Evolutionary conservation across 2,329 filamentous ascomycete species (phyloP).

Genomic region (Falciphora oryzae): DNA sequence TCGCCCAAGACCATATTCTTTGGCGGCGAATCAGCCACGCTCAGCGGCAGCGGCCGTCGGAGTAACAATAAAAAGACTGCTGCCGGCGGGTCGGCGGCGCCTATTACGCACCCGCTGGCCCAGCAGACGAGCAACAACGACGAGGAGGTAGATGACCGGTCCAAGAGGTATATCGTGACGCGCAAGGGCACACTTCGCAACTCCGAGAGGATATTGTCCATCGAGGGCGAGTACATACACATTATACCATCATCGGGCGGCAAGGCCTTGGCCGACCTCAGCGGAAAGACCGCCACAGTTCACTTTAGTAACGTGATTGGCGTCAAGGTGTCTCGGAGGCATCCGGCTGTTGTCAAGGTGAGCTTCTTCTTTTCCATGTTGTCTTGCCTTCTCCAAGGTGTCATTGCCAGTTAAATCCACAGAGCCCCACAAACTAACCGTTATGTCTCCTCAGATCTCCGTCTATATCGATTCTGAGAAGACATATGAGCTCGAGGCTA

Average conservation of each 20-base stretch:
- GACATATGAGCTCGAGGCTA: constrained; percentile 80
- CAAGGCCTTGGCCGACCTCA: constrained; percentile 57
- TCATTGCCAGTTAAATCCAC: too few species aligned
- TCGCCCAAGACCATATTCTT: constrained; percentile 59
- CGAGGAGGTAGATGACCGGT: constrained; percentile 51
- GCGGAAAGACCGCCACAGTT: constrained; percentile 70
- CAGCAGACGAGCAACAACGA: constrained; percentile 56
- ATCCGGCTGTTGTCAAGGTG: constrained; percentile 76
- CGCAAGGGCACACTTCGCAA: constrained; percentile 77
- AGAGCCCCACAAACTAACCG: constrained; percentile 6
- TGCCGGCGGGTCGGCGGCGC: background rate
- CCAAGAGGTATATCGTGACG: constrained; percentile 75
- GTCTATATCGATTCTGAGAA: constrained; percentile 76
- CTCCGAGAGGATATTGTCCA: constrained; percentile 69
- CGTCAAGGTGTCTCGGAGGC: constrained; percentile 73
- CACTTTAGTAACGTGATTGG: constrained; percentile 79
- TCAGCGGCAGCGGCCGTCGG: constrained; percentile 9
- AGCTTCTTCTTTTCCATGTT: background rate
- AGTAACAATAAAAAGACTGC: constrained; percentile 5
- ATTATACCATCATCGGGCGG: constrained; percentile 68
- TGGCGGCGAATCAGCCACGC: constrained; percentile 14
- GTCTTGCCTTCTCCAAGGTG: background rate
- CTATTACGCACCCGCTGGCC: constrained; percentile 53
- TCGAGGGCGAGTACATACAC: constrained; percentile 82
- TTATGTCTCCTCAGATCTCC: constrained; percentile 45